These are phyloP conservation scores for Epichloe sylvatica DNA, from an alignment of 2,329 filamentous ascomycete genomes.

Conservation along the genomic window DNA sequence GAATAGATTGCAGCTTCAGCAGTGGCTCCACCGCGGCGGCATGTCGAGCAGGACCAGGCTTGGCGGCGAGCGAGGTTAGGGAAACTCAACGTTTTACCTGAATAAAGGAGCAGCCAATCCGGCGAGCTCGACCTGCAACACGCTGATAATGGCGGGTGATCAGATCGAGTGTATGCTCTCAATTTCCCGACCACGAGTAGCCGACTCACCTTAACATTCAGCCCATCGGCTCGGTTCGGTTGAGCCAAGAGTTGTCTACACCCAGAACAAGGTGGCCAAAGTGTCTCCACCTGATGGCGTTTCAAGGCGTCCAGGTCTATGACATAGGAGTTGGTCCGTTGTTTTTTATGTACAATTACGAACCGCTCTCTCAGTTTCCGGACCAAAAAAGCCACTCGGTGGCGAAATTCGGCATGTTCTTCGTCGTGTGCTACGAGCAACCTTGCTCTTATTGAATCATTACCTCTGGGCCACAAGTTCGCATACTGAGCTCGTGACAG, in stretches of 20 bases:
- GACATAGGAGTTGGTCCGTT: background rate
- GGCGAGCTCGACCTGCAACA: too few relatives aligned
- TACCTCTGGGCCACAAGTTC: background rate
- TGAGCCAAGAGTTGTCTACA: background rate
- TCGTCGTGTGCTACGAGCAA: background rate
- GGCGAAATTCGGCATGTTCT: background rate
- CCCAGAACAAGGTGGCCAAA: background rate
- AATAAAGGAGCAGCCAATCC: background rate
- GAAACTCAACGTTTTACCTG: too few relatives aligned
- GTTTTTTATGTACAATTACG: background rate
- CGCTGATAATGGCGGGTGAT: too few relatives aligned
- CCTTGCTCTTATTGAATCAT: background rate
- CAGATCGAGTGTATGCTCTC: background rate
- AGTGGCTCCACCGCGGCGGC: background rate
- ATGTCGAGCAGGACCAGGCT: background rate
- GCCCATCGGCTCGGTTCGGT: background rate
- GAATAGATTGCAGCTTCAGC: background rate
- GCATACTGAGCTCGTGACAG: background rate
- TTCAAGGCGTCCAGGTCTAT: background rate
- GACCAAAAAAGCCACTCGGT: background rate
- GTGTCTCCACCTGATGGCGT: slow-evolving; percentile 3
- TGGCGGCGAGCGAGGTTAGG: background rate
- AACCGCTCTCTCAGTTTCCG: background rate
- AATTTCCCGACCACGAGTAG: background rate
- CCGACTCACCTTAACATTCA: background rate